Percentiles rank a stretch among this genome's conserved stretches.
Conservation (phyloP, 2,329 filamentous ascomycete species). For the Neospermospora avenae region DNA sequence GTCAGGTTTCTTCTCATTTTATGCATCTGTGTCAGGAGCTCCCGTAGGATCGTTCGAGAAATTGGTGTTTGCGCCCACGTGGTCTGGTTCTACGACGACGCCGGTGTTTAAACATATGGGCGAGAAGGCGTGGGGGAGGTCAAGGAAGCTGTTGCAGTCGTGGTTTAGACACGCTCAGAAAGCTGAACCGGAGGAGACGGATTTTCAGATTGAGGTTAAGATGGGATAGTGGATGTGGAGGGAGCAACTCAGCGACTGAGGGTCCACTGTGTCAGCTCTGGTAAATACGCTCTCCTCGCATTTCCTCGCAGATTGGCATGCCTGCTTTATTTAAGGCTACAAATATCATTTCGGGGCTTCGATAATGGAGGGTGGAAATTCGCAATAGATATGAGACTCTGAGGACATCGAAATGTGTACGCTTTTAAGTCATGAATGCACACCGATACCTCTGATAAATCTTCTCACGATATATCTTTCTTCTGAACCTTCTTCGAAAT, state of each 20-base stretch:
- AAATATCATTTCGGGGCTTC: too few relatives aligned
- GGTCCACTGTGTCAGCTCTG: not conserved
- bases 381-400: too few relatives aligned
- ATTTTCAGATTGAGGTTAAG: not conserved
- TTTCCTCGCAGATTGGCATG: too few relatives aligned
- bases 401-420: too few relatives aligned
- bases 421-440: too few relatives aligned
- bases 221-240: not conserved
- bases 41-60: not conserved
- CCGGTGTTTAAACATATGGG: not conserved
- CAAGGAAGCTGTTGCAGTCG: not conserved
- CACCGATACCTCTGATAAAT: too few relatives aligned
- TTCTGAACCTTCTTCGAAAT: too few relatives aligned
- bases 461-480: too few relatives aligned
- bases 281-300: too few relatives aligned
- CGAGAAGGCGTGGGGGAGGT: not conserved
- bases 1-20: not conserved
- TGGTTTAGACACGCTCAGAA: not conserved
- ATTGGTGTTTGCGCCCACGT: not conserved
- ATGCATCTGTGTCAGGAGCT: not conserved
- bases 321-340: too few relatives aligned
- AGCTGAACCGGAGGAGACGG: not conserved
- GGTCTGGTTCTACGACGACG: not conserved
- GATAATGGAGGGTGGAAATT: too few relatives aligned
- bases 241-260: slow-evolving; percentile 2